Evolutionary conservation across 208 protist species (phyloP).

Genomic region (Leishmania lainsoni): DNA sequence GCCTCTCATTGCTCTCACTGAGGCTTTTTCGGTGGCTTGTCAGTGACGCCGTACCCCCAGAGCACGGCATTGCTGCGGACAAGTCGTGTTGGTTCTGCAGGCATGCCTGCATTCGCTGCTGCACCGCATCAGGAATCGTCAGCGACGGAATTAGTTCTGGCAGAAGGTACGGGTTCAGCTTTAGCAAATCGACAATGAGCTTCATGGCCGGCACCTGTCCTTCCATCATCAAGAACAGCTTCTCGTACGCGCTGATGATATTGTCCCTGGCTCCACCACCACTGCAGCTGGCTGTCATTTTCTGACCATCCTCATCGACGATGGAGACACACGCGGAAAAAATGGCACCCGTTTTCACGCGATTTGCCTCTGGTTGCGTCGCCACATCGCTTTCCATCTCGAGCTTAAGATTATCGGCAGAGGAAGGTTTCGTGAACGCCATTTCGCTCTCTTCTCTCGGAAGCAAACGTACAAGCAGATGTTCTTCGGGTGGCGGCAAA

Average conservation of each 20-base stretch:
- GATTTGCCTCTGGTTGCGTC: background rate
- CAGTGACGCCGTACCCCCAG: background rate
- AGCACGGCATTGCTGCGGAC: background rate
- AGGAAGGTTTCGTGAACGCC: background rate
- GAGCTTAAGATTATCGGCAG: background rate
- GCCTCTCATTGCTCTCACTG: background rate
- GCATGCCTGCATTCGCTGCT: slow-evolving; percentile 27
- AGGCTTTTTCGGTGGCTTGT: background rate
- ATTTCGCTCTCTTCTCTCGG: slow-evolving; percentile 1
- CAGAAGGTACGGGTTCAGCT: slow-evolving; percentile 1
- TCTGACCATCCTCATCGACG: slow-evolving; percentile 21
- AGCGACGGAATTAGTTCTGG: slow-evolving; percentile 21
- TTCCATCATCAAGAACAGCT: slow-evolving; percentile 11
- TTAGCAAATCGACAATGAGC: slow-evolving; percentile 2
- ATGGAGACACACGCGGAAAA: slow-evolving; percentile 21
- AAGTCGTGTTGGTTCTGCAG: slow-evolving; percentile 23
- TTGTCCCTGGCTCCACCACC: slow-evolving; percentile 17
- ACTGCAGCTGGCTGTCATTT: background rate
- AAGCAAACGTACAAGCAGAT: slow-evolving; percentile 34
- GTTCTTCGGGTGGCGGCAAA: slow-evolving; percentile 37
- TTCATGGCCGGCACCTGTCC: slow-evolving; percentile 1
- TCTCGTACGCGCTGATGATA: slow-evolving; percentile 21
- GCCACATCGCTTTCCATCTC: background rate
- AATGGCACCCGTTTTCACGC: slow-evolving; percentile 19
- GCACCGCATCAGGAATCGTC: slow-evolving; percentile 7